Percentiles rank a stretch among this genome's conserved stretches.
Evolutionary conservation across 345 rosid genomes (phyloP).

Genomic region (rapeseed (Brassica napus)): Da-Ae NC_063444.1:48436001-48436500

Average conservation of each 20-base stretch:
- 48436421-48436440: conserved; percentile 23
- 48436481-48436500: neutral
- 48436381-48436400: conserved; percentile 3
- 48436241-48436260: neutral
- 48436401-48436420: conserved; percentile 25
- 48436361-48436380: conserved; percentile 20
- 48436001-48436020: neutral
- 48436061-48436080: neutral
- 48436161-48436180: neutral
- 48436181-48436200: neutral
- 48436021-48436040: conserved; percentile 3
- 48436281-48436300: conserved; percentile 2
- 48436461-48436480: conserved; percentile 12
- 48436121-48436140: neutral
- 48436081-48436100: neutral
- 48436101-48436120: neutral
- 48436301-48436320: neutral
- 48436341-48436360: conserved; percentile 2
- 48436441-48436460: conserved; percentile 41
- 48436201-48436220: conserved; percentile 1
- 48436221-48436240: neutral
- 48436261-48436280: neutral
- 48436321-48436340: neutral
- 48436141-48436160: neutral
- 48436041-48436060: conserved; percentile 4